Conservation (phyloP, 1,284 basidiomycete species). For the Schizopora paradoxa region DNA sequence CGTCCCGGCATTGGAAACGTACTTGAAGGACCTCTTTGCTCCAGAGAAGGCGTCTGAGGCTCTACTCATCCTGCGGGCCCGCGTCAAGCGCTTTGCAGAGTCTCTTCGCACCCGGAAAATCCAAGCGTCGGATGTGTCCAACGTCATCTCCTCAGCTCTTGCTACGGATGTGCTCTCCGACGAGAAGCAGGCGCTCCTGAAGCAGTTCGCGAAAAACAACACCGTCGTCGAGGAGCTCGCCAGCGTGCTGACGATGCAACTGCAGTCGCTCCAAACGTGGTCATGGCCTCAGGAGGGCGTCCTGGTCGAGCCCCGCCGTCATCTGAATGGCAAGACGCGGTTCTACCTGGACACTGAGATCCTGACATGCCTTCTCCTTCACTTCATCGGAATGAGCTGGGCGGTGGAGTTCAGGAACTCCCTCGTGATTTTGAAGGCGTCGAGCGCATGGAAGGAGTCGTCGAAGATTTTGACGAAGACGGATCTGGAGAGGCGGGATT, state of each 20-base stretch:
- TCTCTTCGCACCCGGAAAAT: slow-evolving; percentile 26
- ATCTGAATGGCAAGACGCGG: slow-evolving; percentile 41
- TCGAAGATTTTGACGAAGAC: slow-evolving; percentile 3
- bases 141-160: slow-evolving; percentile 32
- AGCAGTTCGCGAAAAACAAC: slow-evolving; percentile 35
- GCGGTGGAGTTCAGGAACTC: slow-evolving; percentile 33
- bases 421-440: slow-evolving; percentile 28
- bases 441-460: slow-evolving; percentile 31
- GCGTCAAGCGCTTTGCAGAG: slow-evolving; percentile 26
- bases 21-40: slow-evolving; percentile 34
- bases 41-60: slow-evolving; percentile 26
- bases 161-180: slow-evolving; percentile 34
- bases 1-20: slow-evolving; percentile 26
- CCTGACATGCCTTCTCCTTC: slow-evolving; percentile 38
- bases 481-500: slow-evolving; percentile 10
- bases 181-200: slow-evolving; percentile 34
- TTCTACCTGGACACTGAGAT: slow-evolving; percentile 43
- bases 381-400: slow-evolving; percentile 38
- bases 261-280: slow-evolving; percentile 36
- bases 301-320: slow-evolving; percentile 37
- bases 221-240: slow-evolving; percentile 36
- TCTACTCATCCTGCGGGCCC: slow-evolving; percentile 27
- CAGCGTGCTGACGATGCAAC: slow-evolving; percentile 39
- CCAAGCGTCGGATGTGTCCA: slow-evolving; percentile 24
- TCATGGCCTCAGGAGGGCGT: slow-evolving; percentile 37